Evolutionary conservation across 2,329 filamentous ascomycete species (phyloP).

Genomic region (Ramularia endophylla): DNA sequence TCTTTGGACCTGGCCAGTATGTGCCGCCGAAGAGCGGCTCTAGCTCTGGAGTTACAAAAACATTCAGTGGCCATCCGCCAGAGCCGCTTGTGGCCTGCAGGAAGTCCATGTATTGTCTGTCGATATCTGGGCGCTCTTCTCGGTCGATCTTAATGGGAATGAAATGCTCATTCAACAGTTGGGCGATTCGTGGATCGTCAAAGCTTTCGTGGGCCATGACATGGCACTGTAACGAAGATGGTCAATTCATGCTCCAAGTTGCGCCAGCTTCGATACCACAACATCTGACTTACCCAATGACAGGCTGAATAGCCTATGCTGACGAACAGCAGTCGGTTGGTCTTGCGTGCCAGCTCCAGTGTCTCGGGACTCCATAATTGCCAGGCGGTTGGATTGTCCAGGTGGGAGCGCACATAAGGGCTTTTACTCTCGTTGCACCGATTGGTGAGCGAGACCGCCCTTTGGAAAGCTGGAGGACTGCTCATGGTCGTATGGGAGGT

Average conservation of each 20-base stretch:
- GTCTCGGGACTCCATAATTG: slow-evolving; percentile 78
- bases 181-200: slow-evolving; percentile 71
- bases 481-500: slow-evolving; percentile 14
- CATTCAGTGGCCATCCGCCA: slow-evolving; percentile 91
- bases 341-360: slow-evolving; percentile 66
- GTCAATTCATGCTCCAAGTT: not conserved
- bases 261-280: no score
- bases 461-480: slow-evolving; percentile 9
- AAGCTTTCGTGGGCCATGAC: slow-evolving; percentile 94
- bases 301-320: slow-evolving; percentile 95
- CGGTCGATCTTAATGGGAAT: slow-evolving; percentile 89
- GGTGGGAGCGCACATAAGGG: slow-evolving; percentile 67
- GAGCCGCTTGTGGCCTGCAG: slow-evolving; percentile 85
- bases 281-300: slow-evolving; percentile 56
- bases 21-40: slow-evolving; percentile 94
- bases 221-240: slow-evolving; percentile 44
- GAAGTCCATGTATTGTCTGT: slow-evolving; percentile 98
- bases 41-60: slow-evolving; percentile 91
- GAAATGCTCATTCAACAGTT: slow-evolving; percentile 78
- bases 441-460: slow-evolving; percentile 38
- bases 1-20: slow-evolving; percentile 83
- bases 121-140: slow-evolving; percentile 89
- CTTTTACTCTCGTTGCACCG: slow-evolving; percentile 56
- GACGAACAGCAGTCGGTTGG: slow-evolving; percentile 86
- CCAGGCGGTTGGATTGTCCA: slow-evolving; percentile 82